Base-by-base conservation (phyloP, 345 rosid genomes). In the Bretschneidera sinensis region DNA sequence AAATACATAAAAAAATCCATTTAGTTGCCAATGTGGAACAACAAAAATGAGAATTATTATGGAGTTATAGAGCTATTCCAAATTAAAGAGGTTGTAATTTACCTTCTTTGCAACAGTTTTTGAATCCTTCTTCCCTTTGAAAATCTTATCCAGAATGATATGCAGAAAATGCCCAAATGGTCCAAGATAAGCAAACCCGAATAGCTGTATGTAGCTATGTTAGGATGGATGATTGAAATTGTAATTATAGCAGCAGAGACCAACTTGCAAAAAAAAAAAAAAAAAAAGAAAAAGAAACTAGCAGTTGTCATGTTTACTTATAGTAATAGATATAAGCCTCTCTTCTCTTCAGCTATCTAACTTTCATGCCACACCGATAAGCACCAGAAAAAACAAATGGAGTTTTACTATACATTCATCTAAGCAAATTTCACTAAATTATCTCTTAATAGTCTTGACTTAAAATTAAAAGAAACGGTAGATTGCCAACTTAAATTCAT, bases 81-180 rank as follows among this genome's bases (percentile, higher is more conserved):
- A 15, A 52, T 28, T 24, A 25, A n/a, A n/a, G n/a, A 21, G 52
- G 43, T 6, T 14, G 19, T 62, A 18, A 28, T 18, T 24, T 60
- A 88, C 98, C 96, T 94, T 94, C n/a, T n/a, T n/a, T n/a, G n/a
- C n/a, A 48, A 94, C 94, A 28, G 97, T 89, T 74, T 75, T 75
- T 6, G 94, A 60, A 63, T 87, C 96, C 54, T 83, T n/a, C n/a
- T n/a, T 87, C 70, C 97, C 97, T 83, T 87, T 82, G 81, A 87
- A 92, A 56, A 92, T 58, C 75, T 84, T 92, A 64, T 89, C 97
- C 59, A 92, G 83, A 24, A 73, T 24, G 31, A 78, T 69, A 63
- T 87, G 88, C 68, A 87, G 73, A 81, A 65, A 89, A 75, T 92
- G 97, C 34, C 94, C 88, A 16, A 74, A 87, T 55, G 96, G 98